Base-by-base conservation (phyloP, 2,329 filamentous ascomycete genomes). In the Clathrospora elynae region DNA sequence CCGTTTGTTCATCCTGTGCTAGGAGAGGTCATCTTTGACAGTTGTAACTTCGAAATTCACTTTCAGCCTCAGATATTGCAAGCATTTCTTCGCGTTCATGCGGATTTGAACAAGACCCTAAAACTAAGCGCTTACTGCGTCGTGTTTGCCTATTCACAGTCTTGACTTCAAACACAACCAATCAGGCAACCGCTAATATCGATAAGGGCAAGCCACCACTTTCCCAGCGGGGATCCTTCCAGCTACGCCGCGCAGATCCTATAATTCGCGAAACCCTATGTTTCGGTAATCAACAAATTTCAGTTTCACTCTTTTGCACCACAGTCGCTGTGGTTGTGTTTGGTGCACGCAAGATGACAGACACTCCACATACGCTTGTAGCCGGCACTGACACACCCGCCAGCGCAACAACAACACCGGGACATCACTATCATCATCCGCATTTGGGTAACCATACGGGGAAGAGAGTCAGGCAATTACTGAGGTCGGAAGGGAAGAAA, bases 401-500 rank as follows among this genome's bases (percentile, higher is more conserved):
- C 12, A 46, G 35, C 25, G 28, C 19, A 6, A 35, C 24, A 28
- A 9, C 32, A 14, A 18, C 9, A 13, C 24, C 29, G 29, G 16
- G 32, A 16, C 24, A 40, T 31, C 23, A 23, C 19, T 42, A 49
- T 30, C 58, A 55, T 14, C 55, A 59, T 33, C 44, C 48, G 7
- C 62, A 65, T 43, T 22, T 64, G 10, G 22, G 28, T 13, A 58
- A 67, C 30, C 54, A 66, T 32, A 46, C 63, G 2, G 67, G 71
- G 2, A 73, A 73, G 18, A 71, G 74, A 20, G 67, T 80, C 0
- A 72, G 76, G 14, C 77, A 82, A 46, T 79, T 84, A 46, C 58
- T 78, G 3, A 74, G 78, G 32, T 81, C 82, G 0, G 71, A 78
- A 59, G 82, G 82, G 17, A 74, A 74, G 40, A 75, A 75, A 50